Evolutionary conservation across 495 filamentous ascomycete species (phyloP).

Genomic region (Cetradonia linearis): DNA sequence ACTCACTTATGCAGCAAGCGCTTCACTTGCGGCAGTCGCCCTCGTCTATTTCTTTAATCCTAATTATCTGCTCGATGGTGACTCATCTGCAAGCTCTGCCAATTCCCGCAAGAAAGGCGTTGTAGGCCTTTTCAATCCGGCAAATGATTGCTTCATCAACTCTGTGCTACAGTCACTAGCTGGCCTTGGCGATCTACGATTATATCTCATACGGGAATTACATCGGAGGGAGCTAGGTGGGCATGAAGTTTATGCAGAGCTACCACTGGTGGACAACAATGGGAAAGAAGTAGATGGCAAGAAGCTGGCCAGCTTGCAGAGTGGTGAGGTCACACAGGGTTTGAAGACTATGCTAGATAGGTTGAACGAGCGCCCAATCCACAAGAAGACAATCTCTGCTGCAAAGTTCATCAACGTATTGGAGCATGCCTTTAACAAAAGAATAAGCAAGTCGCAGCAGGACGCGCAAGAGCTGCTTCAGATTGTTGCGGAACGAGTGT

Average conservation of each 20-base stretch:
- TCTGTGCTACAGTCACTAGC: conserved; percentile 89
- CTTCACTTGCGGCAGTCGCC: conserved; percentile 90
- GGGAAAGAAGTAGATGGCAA: conserved; percentile 45
- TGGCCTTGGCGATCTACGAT: conserved; percentile 81
- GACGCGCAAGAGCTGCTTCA: conserved; percentile 99
- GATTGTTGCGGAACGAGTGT: conserved; percentile 80
- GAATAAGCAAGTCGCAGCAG: conserved; percentile 88
- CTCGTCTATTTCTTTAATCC: conserved; percentile 95
- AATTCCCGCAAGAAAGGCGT: conserved; percentile 71
- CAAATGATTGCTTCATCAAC: conserved; percentile 99
- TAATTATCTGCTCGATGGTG: conserved; percentile 84
- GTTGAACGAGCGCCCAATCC: conserved; percentile 90
- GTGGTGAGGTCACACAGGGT: conserved; percentile 72
- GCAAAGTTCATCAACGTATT: conserved; percentile 65
- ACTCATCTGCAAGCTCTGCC: conserved; percentile 47
- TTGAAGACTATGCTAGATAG: conserved; percentile 85
- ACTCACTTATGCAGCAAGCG: conserved; percentile 87
- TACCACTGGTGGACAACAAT: conserved; percentile 39
- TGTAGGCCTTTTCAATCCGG: conserved; percentile 81
- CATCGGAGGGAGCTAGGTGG: conserved; percentile 73
- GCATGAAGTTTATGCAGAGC: conserved; percentile 53
- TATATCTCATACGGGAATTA: conserved; percentile 81
- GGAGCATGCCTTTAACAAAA: conserved; percentile 76
- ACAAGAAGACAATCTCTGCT: conserved; percentile 87
- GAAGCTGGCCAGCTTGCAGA: conserved; percentile 65